Conservation (phyloP, 345 rosid genomes). For the Firmiana major region DNA sequence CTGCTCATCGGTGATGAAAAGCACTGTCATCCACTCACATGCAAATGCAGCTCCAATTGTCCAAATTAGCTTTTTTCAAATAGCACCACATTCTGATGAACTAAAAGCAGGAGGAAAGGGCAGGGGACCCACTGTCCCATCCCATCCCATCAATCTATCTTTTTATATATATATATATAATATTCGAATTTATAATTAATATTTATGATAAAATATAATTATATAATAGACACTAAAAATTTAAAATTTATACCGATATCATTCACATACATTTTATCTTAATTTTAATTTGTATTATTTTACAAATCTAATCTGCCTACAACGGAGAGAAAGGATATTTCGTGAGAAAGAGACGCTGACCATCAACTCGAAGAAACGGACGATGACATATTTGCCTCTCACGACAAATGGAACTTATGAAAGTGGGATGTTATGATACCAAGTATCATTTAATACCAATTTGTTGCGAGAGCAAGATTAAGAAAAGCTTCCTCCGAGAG, state of each 20-base stretch:
- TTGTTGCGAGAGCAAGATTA: background rate
- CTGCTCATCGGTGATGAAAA: background rate
- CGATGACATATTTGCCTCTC: background rate
- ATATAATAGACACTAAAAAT: too few relatives aligned
- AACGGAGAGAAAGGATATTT: background rate
- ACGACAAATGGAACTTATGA: too few relatives aligned
- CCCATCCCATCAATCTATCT: too few relatives aligned
- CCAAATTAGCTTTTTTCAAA: background rate
- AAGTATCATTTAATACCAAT: background rate
- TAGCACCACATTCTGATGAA: background rate
- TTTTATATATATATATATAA: too few relatives aligned
- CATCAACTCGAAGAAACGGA: background rate
- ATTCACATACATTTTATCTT: too few relatives aligned
- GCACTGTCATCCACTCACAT: constrained; percentile 20
- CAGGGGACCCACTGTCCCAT: background rate
- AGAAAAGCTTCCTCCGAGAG: constrained; percentile 24
- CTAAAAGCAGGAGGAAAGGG: background rate
- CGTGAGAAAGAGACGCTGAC: background rate
- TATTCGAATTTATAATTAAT: too few relatives aligned
- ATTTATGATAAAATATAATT: too few relatives aligned
- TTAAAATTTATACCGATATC: too few relatives aligned
- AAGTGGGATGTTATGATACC: background rate
- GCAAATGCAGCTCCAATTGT: background rate
- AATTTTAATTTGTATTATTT: too few relatives aligned
- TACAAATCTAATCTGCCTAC: too few relatives aligned